A percentile compares a stretch with the other conserved stretches of the same genome.
Conservation (phyloP, 768 basidiomycete genomes). For the Naganishia vaughanmartiniae region DNA sequence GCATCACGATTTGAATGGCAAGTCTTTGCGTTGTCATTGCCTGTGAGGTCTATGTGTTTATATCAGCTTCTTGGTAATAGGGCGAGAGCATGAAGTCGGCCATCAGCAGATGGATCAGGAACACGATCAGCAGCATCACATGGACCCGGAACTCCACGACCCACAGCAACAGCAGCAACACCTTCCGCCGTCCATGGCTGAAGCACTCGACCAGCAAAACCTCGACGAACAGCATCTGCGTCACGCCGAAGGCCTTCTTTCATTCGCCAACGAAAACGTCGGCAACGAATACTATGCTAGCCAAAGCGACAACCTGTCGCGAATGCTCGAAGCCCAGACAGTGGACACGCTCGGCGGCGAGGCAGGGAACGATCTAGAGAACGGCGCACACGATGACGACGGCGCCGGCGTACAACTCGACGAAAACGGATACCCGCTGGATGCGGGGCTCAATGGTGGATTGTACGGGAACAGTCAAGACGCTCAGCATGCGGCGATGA, state of each 20-base stretch:
- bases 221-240: conserved; percentile 27
- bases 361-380: conserved; percentile 19
- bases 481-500: conserved; percentile 19
- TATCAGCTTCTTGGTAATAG: neutral
- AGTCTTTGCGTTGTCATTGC: neutral
- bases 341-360: conserved; percentile 15
- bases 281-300: conserved; percentile 16
- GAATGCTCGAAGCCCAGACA: conserved; percentile 16
- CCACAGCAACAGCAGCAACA: conserved; percentile 10
- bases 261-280: conserved; percentile 27
- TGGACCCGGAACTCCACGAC: conserved; percentile 22
- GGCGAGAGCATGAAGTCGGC: conserved; percentile 11
- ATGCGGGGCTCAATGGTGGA: conserved; percentile 2
- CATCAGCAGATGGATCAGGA: conserved; percentile 21
- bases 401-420: conserved; percentile 9
- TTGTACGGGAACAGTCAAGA: conserved; percentile 13
- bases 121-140: conserved; percentile 22
- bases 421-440: conserved; percentile 18
- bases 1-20: conserved; percentile 23
- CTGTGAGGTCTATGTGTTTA: neutral
- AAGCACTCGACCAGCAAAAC: conserved; percentile 27
- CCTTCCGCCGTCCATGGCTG: conserved; percentile 29
- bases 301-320: conserved; percentile 17
- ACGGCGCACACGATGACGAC: conserved; percentile 4
- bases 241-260: conserved; percentile 28